Base-by-base conservation (phyloP, 306 rosid species). In the Hippophae tibetana region DNA sequence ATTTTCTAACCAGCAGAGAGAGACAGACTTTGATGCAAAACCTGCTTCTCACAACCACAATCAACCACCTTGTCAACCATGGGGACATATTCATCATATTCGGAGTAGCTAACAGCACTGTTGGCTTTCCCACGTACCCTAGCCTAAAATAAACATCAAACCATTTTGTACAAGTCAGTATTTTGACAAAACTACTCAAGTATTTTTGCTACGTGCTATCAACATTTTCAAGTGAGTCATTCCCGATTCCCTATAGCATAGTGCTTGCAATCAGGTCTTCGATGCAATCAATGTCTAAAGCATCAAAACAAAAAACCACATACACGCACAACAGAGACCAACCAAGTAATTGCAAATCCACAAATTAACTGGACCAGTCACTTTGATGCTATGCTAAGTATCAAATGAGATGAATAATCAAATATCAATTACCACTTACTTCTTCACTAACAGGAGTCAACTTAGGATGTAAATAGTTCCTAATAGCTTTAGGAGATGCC, bases 31-130 rank as follows among this genome's bases (percentile, higher is more conserved):
- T 52, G 79, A 60, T 63, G 71, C 12, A 65, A 47, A 6, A 23
- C 55, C 63, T 67, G 78, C 66, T 74, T 78, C 70, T 74, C 76
- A 80, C 84, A 84, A 51, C 61, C 79, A 42, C 72, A 65, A 63
- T 84, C 97, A 9, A 86, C 95, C 54, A 83, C 84, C 81, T 88
- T 88, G 81, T 88, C 96, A 70, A 88, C 81, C 82, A 88, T 81
- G 64, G 96, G 96, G 69, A 88, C 81, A 52, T 68, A 71, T 68
- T 85, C 94, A 66, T 85, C 96, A 48, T 78, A 76, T 70, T 81
- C 94, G 1, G 75, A 63, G 54, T 84, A 59, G 13, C 75, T 72
- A 10, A 64, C 58, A n/a, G 72, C 48, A 64, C 13, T 66, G 52
- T 63, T 61, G 49, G 66, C 69, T 70, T 67, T 80, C 49, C 75